Base-by-base conservation (phyloP, 495 filamentous ascomycete species). In the Aspergillus olivimuriae region DNA sequence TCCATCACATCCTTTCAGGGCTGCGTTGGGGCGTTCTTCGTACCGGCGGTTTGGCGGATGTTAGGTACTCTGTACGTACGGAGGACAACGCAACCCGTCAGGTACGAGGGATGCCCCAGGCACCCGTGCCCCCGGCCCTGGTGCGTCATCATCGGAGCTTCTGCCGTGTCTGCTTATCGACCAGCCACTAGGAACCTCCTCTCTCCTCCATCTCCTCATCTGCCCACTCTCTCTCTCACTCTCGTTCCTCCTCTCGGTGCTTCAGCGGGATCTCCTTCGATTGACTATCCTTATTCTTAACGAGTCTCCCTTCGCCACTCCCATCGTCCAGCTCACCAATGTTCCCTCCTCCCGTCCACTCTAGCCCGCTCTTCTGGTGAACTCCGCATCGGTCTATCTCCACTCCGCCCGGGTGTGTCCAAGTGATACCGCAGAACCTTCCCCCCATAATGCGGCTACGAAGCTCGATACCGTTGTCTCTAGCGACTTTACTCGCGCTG, bases 391-490 rank as follows among this genome's bases (percentile, higher is more conserved):
- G 30, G 41, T 23, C 20, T 15, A 17, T 12, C 28, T 42, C 40
- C 40, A 24, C 40, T 8, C 28, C 15, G 26, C 30, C 39, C 33
- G 15, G n/a, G n/a, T n/a, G n/a, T n/a, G n/a, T n/a, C n/a, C n/a
- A n/a, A n/a, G n/a, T n/a, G n/a, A n/a, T n/a, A n/a, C n/a, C n/a
- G n/a, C n/a, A n/a, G n/a, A n/a, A n/a, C n/a, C n/a, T n/a, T n/a
- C n/a, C 34, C 17, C 11, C 36, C 56, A 65, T 43, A 15, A 70
- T 70, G 66, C 59, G 61, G 42, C 53, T 57, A 39, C 47, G 47
- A 30, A 46, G 52, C 24, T 41, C 53, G 23, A 20, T 62, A 6
- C 51, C 52, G n/a, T 39, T 67, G 17, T 53, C 51, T 19, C 39
- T 61, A 21, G 47, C 60, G 47, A 30, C 57, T 39, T 41, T 59